Base-by-base conservation (phyloP, 805 yeast species). In the Nakazawaea wyomingensis region DNA sequence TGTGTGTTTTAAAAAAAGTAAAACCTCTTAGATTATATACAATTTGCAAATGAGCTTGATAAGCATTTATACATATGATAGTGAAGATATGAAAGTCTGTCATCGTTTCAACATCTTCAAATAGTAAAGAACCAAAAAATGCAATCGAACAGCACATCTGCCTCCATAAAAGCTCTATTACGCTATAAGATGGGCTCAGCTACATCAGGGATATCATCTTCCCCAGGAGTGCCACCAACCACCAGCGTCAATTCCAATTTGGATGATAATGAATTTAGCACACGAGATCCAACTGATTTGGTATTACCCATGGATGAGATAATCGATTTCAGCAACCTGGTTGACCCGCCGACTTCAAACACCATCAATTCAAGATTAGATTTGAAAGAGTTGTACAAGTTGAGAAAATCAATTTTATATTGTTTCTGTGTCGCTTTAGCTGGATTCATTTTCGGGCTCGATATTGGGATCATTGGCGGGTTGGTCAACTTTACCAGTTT, bases 381-480 rank as follows among this genome's bases (percentile, higher is more conserved):
- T 16, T 30, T 39, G 16, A 14, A 16, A 13, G 47, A 44, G 27
- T n/a, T 44, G n/a, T 28, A 17, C 30, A 44, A 44, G 17, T 39
- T 44, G 37, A 44, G 16, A 26, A 34, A 26, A 11, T 20, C 40
- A n/a, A 50, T 54, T 2, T 7, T 42, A 4, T 63, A 48, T 46
- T 49, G 62, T 3, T 27, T 54, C 3, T 46, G 52, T 5, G 57
- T 63, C 19, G 53, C 63, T 5, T 37, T 56, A 3, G 61, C 65
- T 9, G 69, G 68, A 2, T 48, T 64, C 5, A 43, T 60, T 1
- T 64, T 61, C 41, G 69, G 69, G 1, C 61, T 54, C 45, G 69
- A 64, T 49, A 61, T 64, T 26, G 69, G 69, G 1, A 59, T 60
- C 1, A 51, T 64, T 37, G 68, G 68, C 4, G 68, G 65, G 0